Evolutionary conservation across 768 basidiomycete genomes (phyloP).

Genomic region (Gymnopilus dilepis): DNA sequence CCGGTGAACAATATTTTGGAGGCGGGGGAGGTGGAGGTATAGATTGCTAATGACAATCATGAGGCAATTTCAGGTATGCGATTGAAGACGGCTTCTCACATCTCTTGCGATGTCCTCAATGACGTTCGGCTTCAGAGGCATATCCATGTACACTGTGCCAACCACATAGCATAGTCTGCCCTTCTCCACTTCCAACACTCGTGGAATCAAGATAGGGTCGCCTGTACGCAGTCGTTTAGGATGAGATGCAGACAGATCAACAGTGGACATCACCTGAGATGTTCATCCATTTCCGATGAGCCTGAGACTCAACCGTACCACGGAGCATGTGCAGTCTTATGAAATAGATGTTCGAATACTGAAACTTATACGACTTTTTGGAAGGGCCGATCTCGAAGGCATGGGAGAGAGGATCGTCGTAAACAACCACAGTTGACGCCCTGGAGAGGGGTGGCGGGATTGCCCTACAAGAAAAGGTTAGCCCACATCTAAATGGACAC

Average conservation of each 20-base stretch:
- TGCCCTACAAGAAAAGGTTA: slow-evolving; percentile 23
- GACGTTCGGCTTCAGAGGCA: slow-evolving; percentile 99
- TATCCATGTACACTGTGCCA: slow-evolving; percentile 98
- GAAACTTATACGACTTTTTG: slow-evolving; percentile 57
- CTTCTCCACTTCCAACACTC: slow-evolving; percentile 87
- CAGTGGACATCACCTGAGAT: slow-evolving; percentile 38
- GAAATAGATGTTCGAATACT: slow-evolving; percentile 65
- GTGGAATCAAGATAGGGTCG: slow-evolving; percentile 69
- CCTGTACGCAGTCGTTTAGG: slow-evolving; percentile 45
- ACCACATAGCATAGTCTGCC: slow-evolving; percentile 88
- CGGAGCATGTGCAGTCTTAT: slow-evolving; percentile 49
- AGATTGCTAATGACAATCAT: slow-evolving; percentile 64
- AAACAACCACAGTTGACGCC: slow-evolving; percentile 44
- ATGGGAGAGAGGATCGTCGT: slow-evolving; percentile 40
- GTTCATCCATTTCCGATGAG: slow-evolving; percentile 45
- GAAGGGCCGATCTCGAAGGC: slow-evolving; percentile 49
- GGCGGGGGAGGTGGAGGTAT: slow-evolving; percentile 83
- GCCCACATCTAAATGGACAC: neutral
- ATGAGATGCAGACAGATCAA: neutral
- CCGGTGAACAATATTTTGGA: slow-evolving; percentile 73
- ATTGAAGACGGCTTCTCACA: slow-evolving; percentile 52
- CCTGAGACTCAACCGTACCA: slow-evolving; percentile 44
- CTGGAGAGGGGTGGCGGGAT: slow-evolving; percentile 33
- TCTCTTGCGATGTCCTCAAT: slow-evolving; percentile 93
- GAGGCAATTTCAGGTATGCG: neutral